Conservation (phyloP, 2,329 filamentous ascomycete genomes). For the Botrytis porri region DNA sequence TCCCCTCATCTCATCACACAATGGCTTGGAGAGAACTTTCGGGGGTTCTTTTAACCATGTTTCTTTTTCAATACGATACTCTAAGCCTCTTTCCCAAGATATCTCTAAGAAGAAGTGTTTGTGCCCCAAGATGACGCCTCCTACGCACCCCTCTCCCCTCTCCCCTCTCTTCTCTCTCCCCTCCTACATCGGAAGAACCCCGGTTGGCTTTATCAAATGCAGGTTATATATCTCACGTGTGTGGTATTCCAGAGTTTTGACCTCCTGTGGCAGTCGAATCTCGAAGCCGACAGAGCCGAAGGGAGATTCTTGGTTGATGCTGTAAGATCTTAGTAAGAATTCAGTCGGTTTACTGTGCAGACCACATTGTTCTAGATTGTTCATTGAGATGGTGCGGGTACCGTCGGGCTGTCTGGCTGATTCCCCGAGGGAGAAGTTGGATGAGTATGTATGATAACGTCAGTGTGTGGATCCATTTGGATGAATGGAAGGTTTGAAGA, state of each 20-base stretch:
- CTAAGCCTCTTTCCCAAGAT: neutral
- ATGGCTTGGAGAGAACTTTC: neutral
- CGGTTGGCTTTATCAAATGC: neutral
- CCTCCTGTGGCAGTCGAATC: neutral
- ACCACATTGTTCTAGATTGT: neutral
- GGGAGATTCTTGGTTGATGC: neutral
- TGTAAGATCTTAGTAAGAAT: neutral
- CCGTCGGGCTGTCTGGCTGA: neutral
- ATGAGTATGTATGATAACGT: neutral
- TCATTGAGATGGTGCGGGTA: neutral
- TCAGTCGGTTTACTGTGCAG: neutral
- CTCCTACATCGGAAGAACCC: neutral
- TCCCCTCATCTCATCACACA: neutral
- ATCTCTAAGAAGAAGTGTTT: neutral
- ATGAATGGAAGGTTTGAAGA: neutral
- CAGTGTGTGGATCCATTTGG: conserved; percentile 3
- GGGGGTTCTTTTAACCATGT: neutral
- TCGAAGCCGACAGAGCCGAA: neutral
- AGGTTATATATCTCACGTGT: neutral
- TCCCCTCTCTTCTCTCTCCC: neutral
- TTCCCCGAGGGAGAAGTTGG: neutral
- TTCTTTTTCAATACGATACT: neutral
- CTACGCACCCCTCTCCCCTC: neutral
- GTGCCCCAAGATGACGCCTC: neutral
- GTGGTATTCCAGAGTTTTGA: neutral